These are phyloP conservation scores for Paspalum vaginatum DNA, from an alignment of 176 grass and related monocot genomes.

Conservation along the genomic window DNA sequence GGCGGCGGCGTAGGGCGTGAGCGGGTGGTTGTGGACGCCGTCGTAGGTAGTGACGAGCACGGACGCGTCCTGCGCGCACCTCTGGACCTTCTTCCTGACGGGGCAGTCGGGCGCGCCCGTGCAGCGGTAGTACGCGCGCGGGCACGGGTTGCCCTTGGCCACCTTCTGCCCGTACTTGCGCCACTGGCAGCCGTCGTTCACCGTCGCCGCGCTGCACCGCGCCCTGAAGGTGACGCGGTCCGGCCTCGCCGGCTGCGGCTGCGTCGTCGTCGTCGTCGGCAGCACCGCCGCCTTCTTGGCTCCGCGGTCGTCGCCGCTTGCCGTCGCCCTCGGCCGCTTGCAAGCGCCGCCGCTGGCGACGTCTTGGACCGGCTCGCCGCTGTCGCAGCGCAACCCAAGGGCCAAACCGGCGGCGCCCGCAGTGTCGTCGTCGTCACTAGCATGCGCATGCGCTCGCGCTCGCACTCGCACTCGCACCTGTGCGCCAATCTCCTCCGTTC, in stretches of 20 bases:
- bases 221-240: constrained; percentile 63
- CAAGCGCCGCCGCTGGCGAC: not conserved
- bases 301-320: not conserved
- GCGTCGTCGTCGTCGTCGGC: not conserved
- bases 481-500: not conserved
- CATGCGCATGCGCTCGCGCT: too few species aligned
- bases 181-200: constrained; percentile 81
- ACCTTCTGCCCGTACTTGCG: constrained; percentile 91
- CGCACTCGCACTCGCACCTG: not conserved
- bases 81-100: constrained; percentile 74
- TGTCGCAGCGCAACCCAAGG: not conserved
- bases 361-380: not conserved
- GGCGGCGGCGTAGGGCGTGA: constrained; percentile 55
- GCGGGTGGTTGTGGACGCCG: constrained; percentile 69
- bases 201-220: constrained; percentile 62
- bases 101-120: constrained; percentile 67
- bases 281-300: not conserved
- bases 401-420: not conserved
- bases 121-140: constrained; percentile 84
- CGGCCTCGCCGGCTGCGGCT: constrained; percentile 17
- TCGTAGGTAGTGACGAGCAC: constrained; percentile 75
- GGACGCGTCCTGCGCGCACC: constrained; percentile 52
- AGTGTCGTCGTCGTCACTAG: not conserved
- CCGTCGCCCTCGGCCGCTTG: constrained; percentile 21
- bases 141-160: constrained; percentile 80